Conservation (phyloP, 495 filamentous ascomycete genomes). For the Bryoglossum gracile region DNA sequence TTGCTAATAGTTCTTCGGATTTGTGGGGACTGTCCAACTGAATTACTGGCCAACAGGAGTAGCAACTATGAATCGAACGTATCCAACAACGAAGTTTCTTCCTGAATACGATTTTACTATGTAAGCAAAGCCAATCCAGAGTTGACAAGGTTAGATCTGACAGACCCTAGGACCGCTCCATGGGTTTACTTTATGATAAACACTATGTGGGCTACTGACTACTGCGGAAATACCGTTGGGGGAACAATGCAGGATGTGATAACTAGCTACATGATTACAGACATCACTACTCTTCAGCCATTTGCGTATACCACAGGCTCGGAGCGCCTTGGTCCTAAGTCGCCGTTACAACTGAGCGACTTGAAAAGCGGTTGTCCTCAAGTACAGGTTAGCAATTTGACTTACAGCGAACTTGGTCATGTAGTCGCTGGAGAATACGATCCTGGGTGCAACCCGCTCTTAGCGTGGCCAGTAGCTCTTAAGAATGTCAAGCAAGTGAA, state of each 20-base stretch:
- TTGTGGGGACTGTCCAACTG: slow-evolving; percentile 5
- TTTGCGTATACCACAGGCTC: background rate
- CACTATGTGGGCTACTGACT: slow-evolving; percentile 1
- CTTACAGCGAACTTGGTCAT: background rate
- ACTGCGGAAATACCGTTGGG: background rate
- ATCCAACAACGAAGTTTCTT: background rate
- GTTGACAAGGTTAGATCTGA: background rate
- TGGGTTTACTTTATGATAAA: slow-evolving; percentile 5
- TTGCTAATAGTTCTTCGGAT: background rate
- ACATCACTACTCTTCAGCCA: slow-evolving; percentile 2
- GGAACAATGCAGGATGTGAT: background rate
- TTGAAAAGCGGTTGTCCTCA: background rate
- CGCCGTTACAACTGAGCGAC: background rate
- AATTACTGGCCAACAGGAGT: slow-evolving; percentile 3
- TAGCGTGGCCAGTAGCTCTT: background rate
- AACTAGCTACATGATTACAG: background rate
- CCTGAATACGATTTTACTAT: background rate
- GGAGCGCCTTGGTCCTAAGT: background rate
- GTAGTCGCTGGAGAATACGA: no score
- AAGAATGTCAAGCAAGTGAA: background rate
- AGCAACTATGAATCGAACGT: background rate
- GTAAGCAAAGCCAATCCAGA: background rate
- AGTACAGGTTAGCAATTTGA: background rate
- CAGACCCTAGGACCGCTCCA: background rate
- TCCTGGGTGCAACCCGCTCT: background rate